A percentile compares a stretch with the other conserved stretches of the same genome.
These are phyloP conservation scores for Aspergillus phoenicis DNA, from an alignment of 2,329 filamentous ascomycete genomes.

Conservation along the genomic window DNA sequence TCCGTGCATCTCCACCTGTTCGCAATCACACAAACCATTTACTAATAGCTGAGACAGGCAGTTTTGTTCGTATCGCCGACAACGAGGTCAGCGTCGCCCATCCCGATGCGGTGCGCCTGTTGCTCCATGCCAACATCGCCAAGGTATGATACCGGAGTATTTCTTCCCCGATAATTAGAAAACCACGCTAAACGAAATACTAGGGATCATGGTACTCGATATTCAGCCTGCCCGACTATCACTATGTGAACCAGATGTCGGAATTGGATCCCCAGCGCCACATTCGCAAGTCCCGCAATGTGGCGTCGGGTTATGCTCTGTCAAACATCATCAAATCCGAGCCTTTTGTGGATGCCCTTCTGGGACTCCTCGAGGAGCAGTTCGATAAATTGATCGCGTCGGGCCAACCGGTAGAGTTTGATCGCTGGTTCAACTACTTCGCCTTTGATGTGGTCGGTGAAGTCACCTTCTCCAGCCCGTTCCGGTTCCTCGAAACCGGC, in stretches of 20 bases:
- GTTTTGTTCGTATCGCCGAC: slow-evolving; percentile 48
- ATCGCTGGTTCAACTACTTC: slow-evolving; percentile 46
- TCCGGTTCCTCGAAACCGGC: slow-evolving; percentile 38
- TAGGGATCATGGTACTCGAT: slow-evolving; percentile 43
- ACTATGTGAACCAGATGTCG: slow-evolving; percentile 46
- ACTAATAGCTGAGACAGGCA: slow-evolving; percentile 22
- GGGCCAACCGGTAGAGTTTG: slow-evolving; percentile 37
- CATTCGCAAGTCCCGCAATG: slow-evolving; percentile 35
- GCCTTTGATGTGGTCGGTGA: slow-evolving; percentile 43
- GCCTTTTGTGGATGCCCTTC: slow-evolving; percentile 31
- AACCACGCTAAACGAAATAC: slow-evolving; percentile 16
- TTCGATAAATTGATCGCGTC: slow-evolving; percentile 30
- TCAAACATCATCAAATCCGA: slow-evolving; percentile 37
- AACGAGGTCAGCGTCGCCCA: slow-evolving; percentile 51
- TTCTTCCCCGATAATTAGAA: slow-evolving; percentile 8
- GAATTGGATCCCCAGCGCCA: slow-evolving; percentile 41
- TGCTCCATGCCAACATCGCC: slow-evolving; percentile 35
- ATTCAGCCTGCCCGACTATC: slow-evolving; percentile 44
- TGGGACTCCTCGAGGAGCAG: slow-evolving; percentile 31
- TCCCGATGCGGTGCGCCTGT: slow-evolving; percentile 42
- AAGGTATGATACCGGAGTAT: slow-evolving; percentile 16
- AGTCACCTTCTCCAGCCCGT: slow-evolving; percentile 39
- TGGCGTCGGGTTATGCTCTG: slow-evolving; percentile 33
- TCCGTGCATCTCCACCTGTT: slow-evolving; percentile 17
- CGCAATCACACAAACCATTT: not conserved